Evolutionary conservation across 176 grass and related monocot genomes (phyloP).

Genomic region (Lolium multiflorum): DNA sequence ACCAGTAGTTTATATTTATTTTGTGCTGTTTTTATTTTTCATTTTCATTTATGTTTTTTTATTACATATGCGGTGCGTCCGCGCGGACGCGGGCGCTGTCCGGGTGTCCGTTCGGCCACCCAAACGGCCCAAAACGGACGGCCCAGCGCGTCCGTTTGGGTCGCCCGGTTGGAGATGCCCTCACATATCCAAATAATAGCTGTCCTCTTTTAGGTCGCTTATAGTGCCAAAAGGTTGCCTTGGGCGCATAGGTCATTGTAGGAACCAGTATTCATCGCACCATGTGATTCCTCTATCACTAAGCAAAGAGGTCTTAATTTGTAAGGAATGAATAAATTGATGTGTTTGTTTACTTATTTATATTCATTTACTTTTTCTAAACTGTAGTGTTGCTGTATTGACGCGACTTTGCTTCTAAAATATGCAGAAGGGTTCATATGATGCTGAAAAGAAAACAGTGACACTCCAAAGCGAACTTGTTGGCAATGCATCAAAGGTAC

Average conservation of each 20-base stretch:
- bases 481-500: constrained; percentile 93
- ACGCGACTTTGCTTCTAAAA: constrained; percentile 24
- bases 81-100: too few relatives aligned
- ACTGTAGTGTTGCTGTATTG: neutral
- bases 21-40: too few relatives aligned
- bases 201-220: neutral
- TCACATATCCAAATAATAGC: neutral
- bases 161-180: too few relatives aligned
- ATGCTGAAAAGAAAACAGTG: constrained; percentile 66
- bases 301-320: neutral
- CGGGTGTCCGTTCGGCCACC: too few relatives aligned
- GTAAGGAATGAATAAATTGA: neutral
- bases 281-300: neutral
- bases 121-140: too few relatives aligned
- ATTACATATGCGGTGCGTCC: too few relatives aligned
- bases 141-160: too few relatives aligned
- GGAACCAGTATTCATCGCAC: neutral
- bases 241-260: neutral
- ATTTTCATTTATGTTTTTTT: too few relatives aligned
- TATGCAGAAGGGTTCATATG: constrained; percentile 80
- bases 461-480: constrained; percentile 79
- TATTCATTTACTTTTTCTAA: constrained; percentile 7
- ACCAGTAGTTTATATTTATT: too few relatives aligned
- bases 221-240: neutral
- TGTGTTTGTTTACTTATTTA: constrained; percentile 1